These are phyloP conservation scores for Rhodotorula toruloides DNA, from an alignment of 768 basidiomycete species.

Conservation along the genomic window DNA sequence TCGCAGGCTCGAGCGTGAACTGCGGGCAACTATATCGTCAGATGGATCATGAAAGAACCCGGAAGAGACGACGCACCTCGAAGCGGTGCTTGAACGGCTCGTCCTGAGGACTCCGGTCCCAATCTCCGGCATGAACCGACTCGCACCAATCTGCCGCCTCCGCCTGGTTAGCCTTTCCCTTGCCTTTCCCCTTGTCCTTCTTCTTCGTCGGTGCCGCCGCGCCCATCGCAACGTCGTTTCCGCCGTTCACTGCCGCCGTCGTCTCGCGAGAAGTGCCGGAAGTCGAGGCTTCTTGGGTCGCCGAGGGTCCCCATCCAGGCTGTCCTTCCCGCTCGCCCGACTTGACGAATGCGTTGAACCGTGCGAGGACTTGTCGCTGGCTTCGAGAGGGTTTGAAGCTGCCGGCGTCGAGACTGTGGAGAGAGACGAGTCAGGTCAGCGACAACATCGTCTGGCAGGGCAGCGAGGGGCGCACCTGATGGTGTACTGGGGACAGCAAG, in stretches of 20 bases:
- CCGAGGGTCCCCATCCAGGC: slow-evolving; percentile 32
- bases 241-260: not conserved
- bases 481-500: slow-evolving; percentile 92
- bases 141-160: slow-evolving; percentile 23
- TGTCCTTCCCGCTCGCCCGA: slow-evolving; percentile 46
- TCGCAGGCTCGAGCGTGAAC: slow-evolving; percentile 61
- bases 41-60: slow-evolving; percentile 53
- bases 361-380: slow-evolving; percentile 67
- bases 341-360: slow-evolving; percentile 71
- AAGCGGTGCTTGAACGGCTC: slow-evolving; percentile 33
- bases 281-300: not conserved
- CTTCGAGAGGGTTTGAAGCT: slow-evolving; percentile 66
- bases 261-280: no score
- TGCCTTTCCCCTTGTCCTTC: slow-evolving; percentile 39
- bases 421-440: no score
- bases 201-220: slow-evolving; percentile 40
- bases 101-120: slow-evolving; percentile 2
- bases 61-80: slow-evolving; percentile 53
- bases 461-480: slow-evolving; percentile 60
- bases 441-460: not conserved
- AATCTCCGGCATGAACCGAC: slow-evolving; percentile 4
- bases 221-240: slow-evolving; percentile 35
- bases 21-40: slow-evolving; percentile 37
- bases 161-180: slow-evolving; percentile 41
- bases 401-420: slow-evolving; percentile 59